Conservation (phyloP, 129 eudicot genomes). For the Cynara cardunculus region DNA sequence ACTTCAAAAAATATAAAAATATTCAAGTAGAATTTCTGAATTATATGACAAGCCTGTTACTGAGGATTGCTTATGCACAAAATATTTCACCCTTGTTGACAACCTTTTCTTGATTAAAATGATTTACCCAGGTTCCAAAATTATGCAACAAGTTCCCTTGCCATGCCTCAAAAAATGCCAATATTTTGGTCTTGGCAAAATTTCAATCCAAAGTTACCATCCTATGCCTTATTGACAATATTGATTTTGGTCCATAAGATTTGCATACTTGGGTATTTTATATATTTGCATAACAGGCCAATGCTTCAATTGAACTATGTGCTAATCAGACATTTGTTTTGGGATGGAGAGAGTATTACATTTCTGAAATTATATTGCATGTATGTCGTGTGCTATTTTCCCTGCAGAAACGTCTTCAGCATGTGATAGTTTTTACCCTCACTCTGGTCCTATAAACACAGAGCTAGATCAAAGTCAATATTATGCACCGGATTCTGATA, state of each 20-base stretch:
- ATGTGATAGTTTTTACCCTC: background rate
- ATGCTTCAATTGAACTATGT: too few relatives aligned
- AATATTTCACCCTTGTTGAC: background rate
- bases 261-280: background rate
- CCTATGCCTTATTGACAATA: background rate
- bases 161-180: background rate
- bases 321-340: too few relatives aligned
- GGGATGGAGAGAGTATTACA: too few relatives aligned
- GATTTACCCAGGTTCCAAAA: background rate
- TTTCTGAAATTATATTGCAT: background rate
- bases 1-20: background rate
- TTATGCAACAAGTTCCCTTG: background rate
- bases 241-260: background rate
- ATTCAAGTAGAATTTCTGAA: background rate
- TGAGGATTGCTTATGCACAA: slow-evolving; percentile 10
- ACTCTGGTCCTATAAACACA: background rate
- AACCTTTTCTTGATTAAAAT: background rate
- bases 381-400: background rate
- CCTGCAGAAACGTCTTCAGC: background rate
- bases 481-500: background rate
- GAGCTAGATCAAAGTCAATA: background rate
- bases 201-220: background rate
- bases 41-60: slow-evolving; percentile 8
- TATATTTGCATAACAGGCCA: background rate
- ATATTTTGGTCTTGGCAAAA: background rate